Evolutionary conservation across 2,329 filamentous ascomycete species (phyloP), one percentile per base, ranked within the genome.

Genomic region (Exophiala aquamarina): DNA sequence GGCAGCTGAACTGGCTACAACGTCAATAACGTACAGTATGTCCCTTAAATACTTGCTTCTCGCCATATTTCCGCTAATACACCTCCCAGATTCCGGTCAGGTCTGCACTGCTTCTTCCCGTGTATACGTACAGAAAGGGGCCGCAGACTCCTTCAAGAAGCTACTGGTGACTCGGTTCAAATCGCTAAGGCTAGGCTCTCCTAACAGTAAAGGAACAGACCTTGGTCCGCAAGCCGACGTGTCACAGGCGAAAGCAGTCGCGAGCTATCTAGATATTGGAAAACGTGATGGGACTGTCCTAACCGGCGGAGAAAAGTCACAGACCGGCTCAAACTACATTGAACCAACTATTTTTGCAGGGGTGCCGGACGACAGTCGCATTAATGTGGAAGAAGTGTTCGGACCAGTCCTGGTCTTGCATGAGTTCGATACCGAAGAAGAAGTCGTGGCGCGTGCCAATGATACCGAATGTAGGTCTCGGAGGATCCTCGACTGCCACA

Each of bases 331-430:
- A 7, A 39, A 50, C 19, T 50, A 18, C 37, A 38, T 50, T n/a
- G 13, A 70, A 88, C 46, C 79, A 87, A 68, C 88, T 87, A 84
- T 75, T 84, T 58, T 83, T 44, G 87, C 86, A 85, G 89, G 89
- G 26, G 60, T 62, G 11, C 62, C 14, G 62, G 57, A 63, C 15
- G 46, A 56, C 18, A 57, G 66, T 31, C 55, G 50, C 17, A 37
- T 71, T 28, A 62, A 66, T 55, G 61, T 54, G 21, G 68, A 72
- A 38, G 70, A 73, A 55, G 59, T 72, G 5, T 73, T 73, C 49
- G 70, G 71, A 1, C 70, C 71, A 2, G 69, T 73, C 5, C 67
- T 70, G 28, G 64, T 61, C 9, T 64, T 73, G 9, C 63, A 63
- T 8, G 62, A 61, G 2, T 72, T 72, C 48, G 59, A 59, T 10